These are phyloP conservation scores for Colletotrichum horii DNA, from an alignment of 2,329 filamentous ascomycete species.

Conservation along the genomic window DNA sequence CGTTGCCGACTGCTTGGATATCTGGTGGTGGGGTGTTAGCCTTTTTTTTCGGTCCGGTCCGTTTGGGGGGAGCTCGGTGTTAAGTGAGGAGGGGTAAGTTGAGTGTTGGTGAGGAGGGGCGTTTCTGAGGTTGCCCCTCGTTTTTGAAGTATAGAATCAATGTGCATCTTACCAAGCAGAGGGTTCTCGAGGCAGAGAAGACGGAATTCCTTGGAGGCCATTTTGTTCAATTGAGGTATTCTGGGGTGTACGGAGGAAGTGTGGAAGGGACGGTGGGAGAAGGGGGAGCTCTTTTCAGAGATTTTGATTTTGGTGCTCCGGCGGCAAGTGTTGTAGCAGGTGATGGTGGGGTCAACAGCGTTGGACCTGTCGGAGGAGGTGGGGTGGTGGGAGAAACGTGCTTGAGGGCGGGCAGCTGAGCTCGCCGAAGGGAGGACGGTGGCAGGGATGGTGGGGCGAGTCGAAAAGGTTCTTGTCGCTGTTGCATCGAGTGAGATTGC, in stretches of 20 bases:
- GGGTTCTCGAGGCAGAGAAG: slow-evolving; percentile 97
- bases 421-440: neutral
- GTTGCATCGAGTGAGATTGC: slow-evolving; percentile 6
- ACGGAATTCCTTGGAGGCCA: slow-evolving; percentile 84
- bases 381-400: slow-evolving; percentile 21
- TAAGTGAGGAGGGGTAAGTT: slow-evolving; percentile 11
- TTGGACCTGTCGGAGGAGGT: slow-evolving; percentile 4
- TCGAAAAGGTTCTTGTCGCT: slow-evolving; percentile 8
- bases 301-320: slow-evolving; percentile 27
- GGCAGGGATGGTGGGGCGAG: slow-evolving; percentile 12
- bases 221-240: slow-evolving; percentile 45
- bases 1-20: slow-evolving; percentile 86
- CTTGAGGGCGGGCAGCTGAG: slow-evolving; percentile 1
- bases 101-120: neutral
- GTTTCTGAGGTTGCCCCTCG: neutral
- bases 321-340: slow-evolving; percentile 28
- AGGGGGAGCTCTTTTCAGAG: slow-evolving; percentile 24
- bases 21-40: slow-evolving; percentile 54
- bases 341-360: slow-evolving; percentile 31
- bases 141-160: neutral
- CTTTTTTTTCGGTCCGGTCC: neutral
- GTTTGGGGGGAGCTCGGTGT: slow-evolving; percentile 2
- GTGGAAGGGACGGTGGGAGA: slow-evolving; percentile 1
- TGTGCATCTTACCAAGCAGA: slow-evolving; percentile 74
- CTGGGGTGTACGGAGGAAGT: slow-evolving; percentile 17